phyloP scores from a whole-genome alignment of 2,329 filamentous ascomycete genomes.

The Didymellaceae sp. region DNA sequence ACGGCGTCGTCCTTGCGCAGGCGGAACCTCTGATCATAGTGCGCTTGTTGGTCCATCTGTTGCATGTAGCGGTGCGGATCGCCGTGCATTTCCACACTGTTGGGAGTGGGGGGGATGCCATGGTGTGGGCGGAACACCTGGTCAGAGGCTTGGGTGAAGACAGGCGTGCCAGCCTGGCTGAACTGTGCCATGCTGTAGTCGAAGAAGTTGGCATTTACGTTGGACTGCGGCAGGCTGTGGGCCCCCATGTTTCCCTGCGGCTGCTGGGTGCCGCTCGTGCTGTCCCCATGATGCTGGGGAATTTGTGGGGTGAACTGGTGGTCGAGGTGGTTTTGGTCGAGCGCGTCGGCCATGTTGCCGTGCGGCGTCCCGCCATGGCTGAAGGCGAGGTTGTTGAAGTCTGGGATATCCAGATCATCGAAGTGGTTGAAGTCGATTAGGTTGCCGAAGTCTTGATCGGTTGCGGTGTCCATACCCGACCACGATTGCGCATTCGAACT shows the following conservation, averaged over 20 bases:
- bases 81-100: conserved; percentile 77
- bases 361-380: conserved; percentile 25
- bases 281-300: conserved; percentile 35
- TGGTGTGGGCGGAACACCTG: conserved; percentile 58
- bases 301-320: conserved; percentile 38
- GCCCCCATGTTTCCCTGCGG: conserved; percentile 18
- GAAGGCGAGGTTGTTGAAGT: conserved; percentile 39
- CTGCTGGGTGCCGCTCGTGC: conserved; percentile 24
- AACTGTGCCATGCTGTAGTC: conserved; percentile 39
- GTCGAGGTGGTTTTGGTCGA: conserved; percentile 44
- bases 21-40: conserved; percentile 71
- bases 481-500: conserved; percentile 44
- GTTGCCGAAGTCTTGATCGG: conserved; percentile 51
- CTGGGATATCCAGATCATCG: conserved; percentile 34
- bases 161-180: conserved; percentile 45
- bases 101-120: conserved; percentile 79
- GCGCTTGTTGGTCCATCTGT: conserved; percentile 60
- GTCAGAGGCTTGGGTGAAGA: conserved; percentile 52
- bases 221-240: conserved; percentile 31
- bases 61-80: conserved; percentile 63
- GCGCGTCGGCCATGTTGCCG: conserved; percentile 38
- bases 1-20: conserved; percentile 73
- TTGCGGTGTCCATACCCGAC: conserved; percentile 51
- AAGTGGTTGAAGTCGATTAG: conserved; percentile 51
- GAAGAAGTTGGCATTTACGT: conserved; percentile 37